These are phyloP conservation scores for Anastatica hierochuntica DNA, from an alignment of 345 rosid genomes.

Conservation along the genomic window DNA sequence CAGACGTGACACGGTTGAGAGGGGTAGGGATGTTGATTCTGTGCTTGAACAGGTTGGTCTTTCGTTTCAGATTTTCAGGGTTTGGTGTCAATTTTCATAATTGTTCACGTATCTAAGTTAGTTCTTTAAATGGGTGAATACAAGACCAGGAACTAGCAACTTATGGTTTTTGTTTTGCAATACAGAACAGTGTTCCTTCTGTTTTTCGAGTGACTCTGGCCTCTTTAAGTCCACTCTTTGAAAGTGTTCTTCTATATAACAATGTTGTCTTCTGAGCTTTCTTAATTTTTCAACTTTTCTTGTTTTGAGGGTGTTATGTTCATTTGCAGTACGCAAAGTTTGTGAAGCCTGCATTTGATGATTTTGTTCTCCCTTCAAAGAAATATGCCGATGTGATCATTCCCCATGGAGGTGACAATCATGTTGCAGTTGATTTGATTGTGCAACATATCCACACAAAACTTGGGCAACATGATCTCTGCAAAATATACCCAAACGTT, in stretches of 20 bases:
- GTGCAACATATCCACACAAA: constrained; percentile 90
- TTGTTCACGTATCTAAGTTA: background rate
- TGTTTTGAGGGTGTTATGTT: constrained; percentile 9
- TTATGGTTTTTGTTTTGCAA: no score
- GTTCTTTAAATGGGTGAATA: background rate
- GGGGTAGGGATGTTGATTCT: constrained; percentile 91
- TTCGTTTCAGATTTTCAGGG: constrained; percentile 7
- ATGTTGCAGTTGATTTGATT: constrained; percentile 92
- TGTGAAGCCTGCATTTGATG: constrained; percentile 99
- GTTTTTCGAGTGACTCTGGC: no score
- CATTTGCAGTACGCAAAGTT: constrained; percentile 83
- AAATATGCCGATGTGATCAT: constrained; percentile 93
- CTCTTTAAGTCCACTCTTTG: background rate
- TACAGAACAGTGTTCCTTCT: no score
- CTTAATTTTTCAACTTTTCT: background rate
- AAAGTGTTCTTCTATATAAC: background rate
- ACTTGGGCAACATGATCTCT: constrained; percentile 92
- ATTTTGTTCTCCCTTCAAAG: constrained; percentile 89
- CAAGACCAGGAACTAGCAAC: background rate
- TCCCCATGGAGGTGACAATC: constrained; percentile 94
- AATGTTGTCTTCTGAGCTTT: background rate
- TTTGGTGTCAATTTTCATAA: background rate
- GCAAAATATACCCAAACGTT: constrained; percentile 83
- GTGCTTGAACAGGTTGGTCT: constrained; percentile 90
- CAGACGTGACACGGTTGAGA: constrained; percentile 90